A percentile compares a stretch with the other conserved stretches of the same genome.
These are phyloP conservation scores for Zygoascus bituminiphila DNA, from an alignment of 805 yeast genomes.

Conservation along the genomic window DNA sequence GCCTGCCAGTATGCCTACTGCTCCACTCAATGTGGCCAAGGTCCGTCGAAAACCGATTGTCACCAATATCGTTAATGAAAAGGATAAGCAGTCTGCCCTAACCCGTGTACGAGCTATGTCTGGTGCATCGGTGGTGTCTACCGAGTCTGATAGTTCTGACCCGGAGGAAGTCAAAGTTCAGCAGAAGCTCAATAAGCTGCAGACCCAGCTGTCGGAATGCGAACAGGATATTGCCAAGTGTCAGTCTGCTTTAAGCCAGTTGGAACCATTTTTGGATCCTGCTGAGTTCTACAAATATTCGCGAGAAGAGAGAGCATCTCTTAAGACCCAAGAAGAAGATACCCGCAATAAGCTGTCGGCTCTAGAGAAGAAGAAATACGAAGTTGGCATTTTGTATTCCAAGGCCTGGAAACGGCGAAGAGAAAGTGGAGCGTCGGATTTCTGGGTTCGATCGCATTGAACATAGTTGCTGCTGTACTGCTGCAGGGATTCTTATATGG, in stretches of 20 bases:
- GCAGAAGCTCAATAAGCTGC: constrained; percentile 6
- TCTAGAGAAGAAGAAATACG: constrained; percentile 16
- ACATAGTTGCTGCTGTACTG: neutral
- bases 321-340: constrained; percentile 3
- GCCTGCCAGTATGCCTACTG: neutral
- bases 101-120: neutral
- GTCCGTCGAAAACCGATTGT: neutral
- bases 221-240: neutral
- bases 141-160: neutral
- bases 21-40: neutral
- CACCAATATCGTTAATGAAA: neutral
- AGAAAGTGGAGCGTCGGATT: constrained; percentile 9
- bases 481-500: no score
- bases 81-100: neutral
- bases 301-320: neutral
- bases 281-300: constrained; percentile 1
- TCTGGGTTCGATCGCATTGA: constrained; percentile 9
- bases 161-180: neutral
- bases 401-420: constrained; percentile 14
- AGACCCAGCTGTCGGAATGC: constrained; percentile 3
- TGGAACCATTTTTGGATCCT: constrained; percentile 2
- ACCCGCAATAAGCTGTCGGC: constrained; percentile 6
- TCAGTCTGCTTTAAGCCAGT: neutral
- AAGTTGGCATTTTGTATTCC: constrained; percentile 15
- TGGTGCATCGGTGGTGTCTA: neutral